Evolutionary conservation across 371 early-diverging fungal genomes (phyloP).

Genomic region (Mucor velutinosus): DNA sequence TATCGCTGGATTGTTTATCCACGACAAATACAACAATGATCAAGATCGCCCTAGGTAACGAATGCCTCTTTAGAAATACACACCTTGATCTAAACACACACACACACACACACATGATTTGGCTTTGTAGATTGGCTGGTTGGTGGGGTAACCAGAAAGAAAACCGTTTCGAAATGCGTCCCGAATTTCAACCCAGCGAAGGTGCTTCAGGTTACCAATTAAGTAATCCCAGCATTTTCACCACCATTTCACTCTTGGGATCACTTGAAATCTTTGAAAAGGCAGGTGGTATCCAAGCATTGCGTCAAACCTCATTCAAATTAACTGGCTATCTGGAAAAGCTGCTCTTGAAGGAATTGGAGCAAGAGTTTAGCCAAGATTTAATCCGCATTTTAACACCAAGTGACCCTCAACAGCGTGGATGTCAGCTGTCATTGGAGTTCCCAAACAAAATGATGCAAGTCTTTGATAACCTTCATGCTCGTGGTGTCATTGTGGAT

Average conservation of each 20-base stretch:
- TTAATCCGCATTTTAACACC: constrained; percentile 85
- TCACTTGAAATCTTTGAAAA: constrained; percentile 79
- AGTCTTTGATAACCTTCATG: constrained; percentile 61
- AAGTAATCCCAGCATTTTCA: constrained; percentile 87
- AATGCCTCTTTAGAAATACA: neutral
- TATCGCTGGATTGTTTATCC: constrained; percentile 89
- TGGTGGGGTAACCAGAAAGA: constrained; percentile 94
- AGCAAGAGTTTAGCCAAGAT: constrained; percentile 32
- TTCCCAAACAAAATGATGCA: constrained; percentile 64
- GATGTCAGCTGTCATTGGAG: constrained; percentile 86
- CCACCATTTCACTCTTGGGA: constrained; percentile 72
- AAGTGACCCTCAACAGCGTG: constrained; percentile 71
- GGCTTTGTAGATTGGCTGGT: constrained; percentile 68
- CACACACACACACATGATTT: too few relatives aligned
- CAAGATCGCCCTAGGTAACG: constrained; percentile 49
- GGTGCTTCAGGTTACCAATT: constrained; percentile 89
- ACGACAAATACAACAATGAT: constrained; percentile 71
- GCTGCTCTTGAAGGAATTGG: constrained; percentile 44
- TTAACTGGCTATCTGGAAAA: constrained; percentile 85
- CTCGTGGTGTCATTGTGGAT: constrained; percentile 82
- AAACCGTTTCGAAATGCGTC: constrained; percentile 83
- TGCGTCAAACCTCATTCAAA: constrained; percentile 73
- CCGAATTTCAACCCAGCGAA: constrained; percentile 72
- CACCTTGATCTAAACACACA: neutral
- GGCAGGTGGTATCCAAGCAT: constrained; percentile 63